Base-by-base conservation (phyloP, 2,329 filamentous ascomycete species). In the Paraphaeosphaeria minitans region DNA sequence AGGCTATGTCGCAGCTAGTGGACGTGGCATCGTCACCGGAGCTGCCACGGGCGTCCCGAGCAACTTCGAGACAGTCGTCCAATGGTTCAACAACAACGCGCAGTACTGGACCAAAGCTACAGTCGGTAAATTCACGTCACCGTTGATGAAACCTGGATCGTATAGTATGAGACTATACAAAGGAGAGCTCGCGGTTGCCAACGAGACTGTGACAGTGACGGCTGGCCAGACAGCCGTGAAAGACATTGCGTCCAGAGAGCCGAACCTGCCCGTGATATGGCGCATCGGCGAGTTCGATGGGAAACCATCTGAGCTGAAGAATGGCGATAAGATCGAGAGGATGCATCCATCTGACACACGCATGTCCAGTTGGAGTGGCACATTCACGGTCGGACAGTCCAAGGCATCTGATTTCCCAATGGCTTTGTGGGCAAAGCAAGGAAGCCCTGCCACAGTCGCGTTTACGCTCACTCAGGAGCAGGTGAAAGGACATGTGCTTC, bases 1-100 rank as follows among this genome's bases (percentile, higher is more conserved):
- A 51, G 65, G 64, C 1, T 69, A 67, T 41, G 64, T 69, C 13
- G 46, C 65, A 12, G 55, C 51, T 14, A 66, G 57, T 53, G 62
- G 55, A 19, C 63, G 66, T 12, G 66, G 66, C 8, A 60, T 59
- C 3, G 62, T 67, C 9, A 58, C 63, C 22, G 66, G 66, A 6
- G 63, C 43, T 24, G 61, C 65, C 7, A 58, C 60, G 9, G 65
- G 66, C 21, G 64, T 69, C 3, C 59, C 63, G 6, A 56, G 31
- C 14, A 39, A 58, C 1, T 67, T 67, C 43, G 66, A 69, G 46
- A 64, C 63, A 1, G 65, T 69, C 3, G 77, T 89, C 1, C 86
- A 89, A 72, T 89, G 86, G 86, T 74, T 82, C 73, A 89, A 89
- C 73, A 71, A 67, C 9, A 78, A 78, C 2, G 84, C 85, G 1